Conservation (phyloP, 2,329 filamentous ascomycete species). For the Aspergillus viridinutans region DNA sequence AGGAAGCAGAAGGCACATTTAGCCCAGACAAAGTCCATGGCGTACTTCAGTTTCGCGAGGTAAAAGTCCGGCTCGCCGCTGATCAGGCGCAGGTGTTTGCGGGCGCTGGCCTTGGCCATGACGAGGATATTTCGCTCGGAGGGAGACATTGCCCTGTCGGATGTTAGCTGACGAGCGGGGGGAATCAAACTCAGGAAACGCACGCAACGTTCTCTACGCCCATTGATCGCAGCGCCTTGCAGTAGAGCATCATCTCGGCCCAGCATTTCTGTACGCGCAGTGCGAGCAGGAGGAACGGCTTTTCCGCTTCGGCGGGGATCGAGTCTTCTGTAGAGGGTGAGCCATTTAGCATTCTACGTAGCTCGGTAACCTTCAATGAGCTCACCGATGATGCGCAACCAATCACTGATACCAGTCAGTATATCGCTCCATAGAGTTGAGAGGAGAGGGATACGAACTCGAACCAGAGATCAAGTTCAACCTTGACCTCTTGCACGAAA, state of each 20-base stretch:
- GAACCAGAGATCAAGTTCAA: slow-evolving; percentile 50
- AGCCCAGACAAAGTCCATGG: slow-evolving; percentile 57
- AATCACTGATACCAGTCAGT: slow-evolving; percentile 25
- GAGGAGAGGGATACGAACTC: slow-evolving; percentile 22
- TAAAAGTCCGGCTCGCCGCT: slow-evolving; percentile 45
- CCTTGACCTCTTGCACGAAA: slow-evolving; percentile 43
- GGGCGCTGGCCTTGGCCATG: slow-evolving; percentile 50
- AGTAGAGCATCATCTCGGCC: slow-evolving; percentile 51
- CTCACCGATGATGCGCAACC: slow-evolving; percentile 34
- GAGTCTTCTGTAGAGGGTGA: slow-evolving; percentile 20
- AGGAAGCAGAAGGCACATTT: slow-evolving; percentile 57
- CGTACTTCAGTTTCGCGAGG: slow-evolving; percentile 49
- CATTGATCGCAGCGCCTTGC: slow-evolving; percentile 48
- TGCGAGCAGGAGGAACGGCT: slow-evolving; percentile 42
- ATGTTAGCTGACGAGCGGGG: background rate
- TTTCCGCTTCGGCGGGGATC: slow-evolving; percentile 26
- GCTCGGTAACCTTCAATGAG: too few species aligned
- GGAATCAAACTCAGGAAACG: background rate
- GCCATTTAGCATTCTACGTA: background rate
- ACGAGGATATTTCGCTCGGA: slow-evolving; percentile 46
- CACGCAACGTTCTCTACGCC: slow-evolving; percentile 48
- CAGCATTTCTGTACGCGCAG: slow-evolving; percentile 52
- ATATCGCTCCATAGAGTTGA: background rate
- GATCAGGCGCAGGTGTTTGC: slow-evolving; percentile 49
- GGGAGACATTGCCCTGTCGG: slow-evolving; percentile 44